These are phyloP conservation scores for Stagonosporopsis tanaceti DNA, from an alignment of 2,329 filamentous ascomycete genomes.

Conservation along the genomic window DNA sequence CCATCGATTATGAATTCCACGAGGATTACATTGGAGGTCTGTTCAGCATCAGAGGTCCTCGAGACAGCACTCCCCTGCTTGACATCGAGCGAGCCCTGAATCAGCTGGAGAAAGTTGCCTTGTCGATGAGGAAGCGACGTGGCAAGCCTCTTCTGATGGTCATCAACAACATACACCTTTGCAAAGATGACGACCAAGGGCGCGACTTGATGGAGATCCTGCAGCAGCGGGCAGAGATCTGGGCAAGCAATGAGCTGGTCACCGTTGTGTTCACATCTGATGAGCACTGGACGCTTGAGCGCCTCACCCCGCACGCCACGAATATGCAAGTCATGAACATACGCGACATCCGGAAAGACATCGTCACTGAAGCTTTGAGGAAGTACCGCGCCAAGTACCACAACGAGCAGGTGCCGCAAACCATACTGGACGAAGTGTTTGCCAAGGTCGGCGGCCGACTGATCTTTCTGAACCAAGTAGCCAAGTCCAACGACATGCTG, in stretches of 20 bases:
- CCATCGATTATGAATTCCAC: constrained; percentile 94
- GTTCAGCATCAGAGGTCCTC: constrained; percentile 90
- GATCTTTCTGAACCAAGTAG: constrained; percentile 86
- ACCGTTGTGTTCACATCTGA: constrained; percentile 95
- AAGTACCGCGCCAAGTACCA: constrained; percentile 81
- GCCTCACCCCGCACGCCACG: constrained; percentile 87
- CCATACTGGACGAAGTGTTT: constrained; percentile 78
- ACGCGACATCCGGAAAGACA: constrained; percentile 76
- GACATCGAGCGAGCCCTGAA: constrained; percentile 97
- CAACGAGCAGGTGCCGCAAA: constrained; percentile 63
- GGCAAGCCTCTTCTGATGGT: constrained; percentile 82
- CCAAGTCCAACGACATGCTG: constrained; percentile 83
- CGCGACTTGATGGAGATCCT: constrained; percentile 89
- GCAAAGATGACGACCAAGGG: constrained; percentile 89
- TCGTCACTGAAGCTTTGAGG: constrained; percentile 77
- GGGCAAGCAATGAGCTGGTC: constrained; percentile 88
- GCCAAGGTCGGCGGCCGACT: constrained; percentile 86
- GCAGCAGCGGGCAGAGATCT: constrained; percentile 94
- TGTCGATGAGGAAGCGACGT: constrained; percentile 69
- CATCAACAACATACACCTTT: constrained; percentile 90
- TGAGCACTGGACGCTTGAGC: constrained; percentile 97
- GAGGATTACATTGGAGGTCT: constrained; percentile 97
- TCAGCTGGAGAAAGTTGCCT: constrained; percentile 93
- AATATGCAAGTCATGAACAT: constrained; percentile 92
- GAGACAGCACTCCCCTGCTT: constrained; percentile 88